Evolutionary conservation across 2,329 filamentous ascomycete species (phyloP).

Genomic region (Fusarium nodosum): DNA sequence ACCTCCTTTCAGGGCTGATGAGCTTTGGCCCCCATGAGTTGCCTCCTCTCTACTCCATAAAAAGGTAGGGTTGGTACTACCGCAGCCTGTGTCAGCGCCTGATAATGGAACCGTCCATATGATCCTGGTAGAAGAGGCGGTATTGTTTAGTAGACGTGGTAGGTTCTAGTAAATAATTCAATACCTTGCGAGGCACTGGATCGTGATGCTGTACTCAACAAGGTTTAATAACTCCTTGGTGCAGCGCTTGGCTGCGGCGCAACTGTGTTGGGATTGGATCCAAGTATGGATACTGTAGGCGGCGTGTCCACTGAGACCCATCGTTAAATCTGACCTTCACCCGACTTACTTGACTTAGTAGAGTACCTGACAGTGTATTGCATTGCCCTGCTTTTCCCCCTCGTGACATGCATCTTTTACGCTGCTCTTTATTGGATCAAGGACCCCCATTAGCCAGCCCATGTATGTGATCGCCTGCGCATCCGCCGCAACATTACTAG

Average conservation of each 20-base stretch:
- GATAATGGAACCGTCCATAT: conserved; percentile 9
- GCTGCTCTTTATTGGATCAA: conserved; percentile 34
- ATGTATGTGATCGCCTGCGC: conserved; percentile 43
- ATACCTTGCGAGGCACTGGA: neutral
- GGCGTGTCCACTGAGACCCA: conserved; percentile 22
- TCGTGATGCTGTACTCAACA: conserved; percentile 19
- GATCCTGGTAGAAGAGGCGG: conserved; percentile 30
- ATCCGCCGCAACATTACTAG: conserved; percentile 42
- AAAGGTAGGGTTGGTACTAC: neutral
- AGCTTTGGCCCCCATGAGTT: conserved; percentile 35
- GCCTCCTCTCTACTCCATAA: conserved; percentile 6
- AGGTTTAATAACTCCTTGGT: conserved; percentile 13
- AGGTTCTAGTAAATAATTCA: neutral
- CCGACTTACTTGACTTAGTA: neutral
- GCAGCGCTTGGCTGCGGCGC: conserved; percentile 28
- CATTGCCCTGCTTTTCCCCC: conserved; percentile 30
- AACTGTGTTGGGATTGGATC: conserved; percentile 25
- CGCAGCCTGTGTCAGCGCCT: conserved; percentile 15
- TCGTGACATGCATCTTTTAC: conserved; percentile 40
- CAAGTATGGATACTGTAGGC: neutral
- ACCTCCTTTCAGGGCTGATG: conserved; percentile 30
- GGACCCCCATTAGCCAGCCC: conserved; percentile 4
- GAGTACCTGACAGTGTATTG: conserved; percentile 5
- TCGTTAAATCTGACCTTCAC: neutral
- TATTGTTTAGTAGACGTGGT: neutral